Evolutionary conservation across 2,329 filamentous ascomycete species (phyloP).

Genomic region (Dothidotthia symphoricarpi): DNA sequence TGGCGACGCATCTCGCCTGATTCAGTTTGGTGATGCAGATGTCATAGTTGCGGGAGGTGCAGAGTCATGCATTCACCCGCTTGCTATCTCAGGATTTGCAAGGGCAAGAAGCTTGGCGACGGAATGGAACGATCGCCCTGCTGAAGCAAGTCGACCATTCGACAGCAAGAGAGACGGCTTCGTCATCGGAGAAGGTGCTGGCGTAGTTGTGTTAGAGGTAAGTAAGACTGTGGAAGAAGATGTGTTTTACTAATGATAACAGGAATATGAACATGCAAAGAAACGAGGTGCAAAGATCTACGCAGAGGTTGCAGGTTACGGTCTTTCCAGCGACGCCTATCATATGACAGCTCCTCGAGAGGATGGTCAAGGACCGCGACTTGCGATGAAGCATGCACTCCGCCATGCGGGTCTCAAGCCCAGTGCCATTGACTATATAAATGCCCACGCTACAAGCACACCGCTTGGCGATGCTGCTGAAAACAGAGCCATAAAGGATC

Average conservation of each 20-base stretch:
- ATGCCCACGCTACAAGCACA: constrained; percentile 92
- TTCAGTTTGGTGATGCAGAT: constrained; percentile 85
- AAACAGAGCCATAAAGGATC: constrained; percentile 72
- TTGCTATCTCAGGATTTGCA: constrained; percentile 89
- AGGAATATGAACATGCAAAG: constrained; percentile 83
- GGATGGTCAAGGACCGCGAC: constrained; percentile 75
- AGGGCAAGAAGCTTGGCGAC: constrained; percentile 83
- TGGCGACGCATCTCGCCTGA: constrained; percentile 89
- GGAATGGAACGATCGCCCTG: constrained; percentile 70
- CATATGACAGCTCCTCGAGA: constrained; percentile 89
- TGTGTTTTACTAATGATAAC: constrained; percentile 1
- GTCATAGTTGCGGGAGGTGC: constrained; percentile 96
- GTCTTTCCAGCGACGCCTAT: constrained; percentile 83
- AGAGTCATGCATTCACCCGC: constrained; percentile 92
- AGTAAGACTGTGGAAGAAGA: background rate
- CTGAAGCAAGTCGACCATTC: constrained; percentile 78
- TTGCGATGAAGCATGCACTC: constrained; percentile 83
- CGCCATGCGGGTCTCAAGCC: constrained; percentile 69
- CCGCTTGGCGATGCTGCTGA: constrained; percentile 83
- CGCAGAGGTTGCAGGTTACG: constrained; percentile 85
- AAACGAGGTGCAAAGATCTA: constrained; percentile 77
- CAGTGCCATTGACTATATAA: constrained; percentile 79
- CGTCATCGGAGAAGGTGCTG: constrained; percentile 89
- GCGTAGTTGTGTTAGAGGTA: constrained; percentile 79
- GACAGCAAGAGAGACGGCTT: constrained; percentile 79